A percentile compares a stretch with the other conserved stretches of the same genome.
These are phyloP conservation scores for Smittium culicis DNA, from an alignment of 371 early-diverging fungal genomes.

Conservation along the genomic window DNA sequence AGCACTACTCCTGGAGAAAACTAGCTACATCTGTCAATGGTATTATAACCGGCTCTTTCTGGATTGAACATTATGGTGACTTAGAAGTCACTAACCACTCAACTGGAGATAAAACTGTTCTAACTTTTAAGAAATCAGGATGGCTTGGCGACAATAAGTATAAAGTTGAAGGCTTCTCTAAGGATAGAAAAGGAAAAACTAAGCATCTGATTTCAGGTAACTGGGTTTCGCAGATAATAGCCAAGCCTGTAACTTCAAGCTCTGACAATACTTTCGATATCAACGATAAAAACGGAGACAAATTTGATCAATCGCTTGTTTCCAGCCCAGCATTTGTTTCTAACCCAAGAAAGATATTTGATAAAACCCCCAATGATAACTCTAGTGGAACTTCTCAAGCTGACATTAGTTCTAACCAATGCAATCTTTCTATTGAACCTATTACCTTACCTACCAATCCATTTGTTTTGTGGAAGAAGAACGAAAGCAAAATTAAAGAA, in stretches of 20 bases:
- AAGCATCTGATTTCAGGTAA: slow-evolving; percentile 50
- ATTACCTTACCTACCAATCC: slow-evolving; percentile 19
- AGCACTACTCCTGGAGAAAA: slow-evolving; percentile 70
- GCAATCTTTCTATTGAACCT: slow-evolving; percentile 5
- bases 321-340: slow-evolving; percentile 12
- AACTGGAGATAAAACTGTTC: slow-evolving; percentile 48
- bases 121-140: slow-evolving; percentile 57
- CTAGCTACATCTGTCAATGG: slow-evolving; percentile 69
- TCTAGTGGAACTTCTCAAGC: not conserved
- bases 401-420: slow-evolving; percentile 12
- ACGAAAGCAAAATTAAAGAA: slow-evolving; percentile 34
- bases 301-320: slow-evolving; percentile 8
- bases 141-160: slow-evolving; percentile 45
- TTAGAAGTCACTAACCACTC: slow-evolving; percentile 57
- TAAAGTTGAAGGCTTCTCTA: slow-evolving; percentile 50
- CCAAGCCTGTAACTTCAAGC: slow-evolving; percentile 34
- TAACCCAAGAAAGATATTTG: slow-evolving; percentile 9
- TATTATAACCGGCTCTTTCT: slow-evolving; percentile 63
- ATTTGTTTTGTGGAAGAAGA: slow-evolving; percentile 49
- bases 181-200: slow-evolving; percentile 36
- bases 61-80: slow-evolving; percentile 70
- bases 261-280: slow-evolving; percentile 25
- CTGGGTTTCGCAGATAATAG: slow-evolving; percentile 54
- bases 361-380: not conserved
- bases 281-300: slow-evolving; percentile 9